Percentiles rank a stretch among this genome's conserved stretches.
These are phyloP conservation scores for Saturnispora sanitii DNA, from an alignment of 805 yeast species.

Conservation along the genomic window DNA sequence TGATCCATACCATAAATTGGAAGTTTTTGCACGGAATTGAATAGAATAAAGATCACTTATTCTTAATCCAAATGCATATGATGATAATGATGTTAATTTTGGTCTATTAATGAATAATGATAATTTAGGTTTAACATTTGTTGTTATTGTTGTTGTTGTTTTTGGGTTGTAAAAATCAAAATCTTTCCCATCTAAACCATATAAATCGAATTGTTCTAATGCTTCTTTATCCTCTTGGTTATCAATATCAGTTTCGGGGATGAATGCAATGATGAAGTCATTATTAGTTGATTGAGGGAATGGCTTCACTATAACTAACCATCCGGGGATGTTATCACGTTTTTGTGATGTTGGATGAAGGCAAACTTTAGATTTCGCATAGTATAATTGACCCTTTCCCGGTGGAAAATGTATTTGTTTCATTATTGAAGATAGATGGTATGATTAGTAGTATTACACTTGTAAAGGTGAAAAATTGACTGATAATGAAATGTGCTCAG, in stretches of 20 bases:
- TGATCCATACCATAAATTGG: constrained; percentile 91
- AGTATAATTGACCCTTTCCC: constrained; percentile 39
- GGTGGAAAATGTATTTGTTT: constrained; percentile 17
- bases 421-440: not conserved
- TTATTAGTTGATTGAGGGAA: constrained; percentile 35
- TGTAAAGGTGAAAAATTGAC: not conserved
- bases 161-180: constrained; percentile 16
- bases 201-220: constrained; percentile 29
- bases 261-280: constrained; percentile 57
- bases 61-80: constrained; percentile 62
- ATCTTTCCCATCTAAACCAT: constrained; percentile 30
- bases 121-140: constrained; percentile 18
- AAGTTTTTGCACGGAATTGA: constrained; percentile 73
- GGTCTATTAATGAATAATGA: constrained; percentile 41
- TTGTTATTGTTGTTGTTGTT: constrained; percentile 6
- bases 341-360: constrained; percentile 72
- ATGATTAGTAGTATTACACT: not conserved
- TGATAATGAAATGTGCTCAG: no score
- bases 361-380: constrained; percentile 61
- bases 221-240: constrained; percentile 22
- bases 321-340: constrained; percentile 74
- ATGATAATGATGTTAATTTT: constrained; percentile 37
- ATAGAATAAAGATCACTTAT: constrained; percentile 60
- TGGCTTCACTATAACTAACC: constrained; percentile 53
- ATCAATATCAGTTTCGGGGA: constrained; percentile 42